phyloP scores from a whole-genome alignment of 2,329 filamentous ascomycete species.

The Fusarium sp. region DNA sequence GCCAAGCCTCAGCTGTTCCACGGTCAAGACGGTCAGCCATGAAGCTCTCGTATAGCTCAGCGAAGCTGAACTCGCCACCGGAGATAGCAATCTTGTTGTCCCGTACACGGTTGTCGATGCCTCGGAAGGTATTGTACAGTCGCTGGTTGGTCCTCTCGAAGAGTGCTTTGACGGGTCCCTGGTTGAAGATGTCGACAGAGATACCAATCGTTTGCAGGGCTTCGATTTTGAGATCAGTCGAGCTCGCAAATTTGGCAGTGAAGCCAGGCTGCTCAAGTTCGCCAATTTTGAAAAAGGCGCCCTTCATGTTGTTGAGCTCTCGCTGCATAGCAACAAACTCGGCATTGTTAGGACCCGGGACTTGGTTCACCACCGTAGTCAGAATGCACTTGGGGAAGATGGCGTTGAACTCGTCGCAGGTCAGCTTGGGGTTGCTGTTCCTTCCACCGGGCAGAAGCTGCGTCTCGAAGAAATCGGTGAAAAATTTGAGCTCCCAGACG shows the following conservation, averaged over 20 bases:
- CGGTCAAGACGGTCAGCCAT: not conserved
- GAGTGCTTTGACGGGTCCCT: not conserved
- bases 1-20: not conserved
- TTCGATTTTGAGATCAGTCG: not conserved
- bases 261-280: not conserved
- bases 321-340: slow-evolving; percentile 12
- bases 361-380: not conserved
- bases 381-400: slow-evolving; percentile 1
- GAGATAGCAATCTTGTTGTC: not conserved
- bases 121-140: slow-evolving; percentile 11
- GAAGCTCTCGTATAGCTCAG: slow-evolving; percentile 3
- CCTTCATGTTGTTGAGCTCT: slow-evolving; percentile 13
- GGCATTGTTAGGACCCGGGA: not conserved
- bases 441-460: not conserved
- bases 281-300: slow-evolving; percentile 12
- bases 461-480: slow-evolving; percentile 12
- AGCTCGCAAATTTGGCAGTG: not conserved
- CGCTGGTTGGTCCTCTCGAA: slow-evolving; percentile 17
- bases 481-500: slow-evolving; percentile 18
- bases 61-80: not conserved
- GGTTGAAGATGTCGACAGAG: slow-evolving; percentile 11
- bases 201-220: slow-evolving; percentile 6
- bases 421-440: not conserved
- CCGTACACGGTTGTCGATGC: not conserved
- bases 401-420: slow-evolving; percentile 8